phyloP scores from a whole-genome alignment of 2,329 filamentous ascomycete genomes.

The Hypomyces rosellus region DNA sequence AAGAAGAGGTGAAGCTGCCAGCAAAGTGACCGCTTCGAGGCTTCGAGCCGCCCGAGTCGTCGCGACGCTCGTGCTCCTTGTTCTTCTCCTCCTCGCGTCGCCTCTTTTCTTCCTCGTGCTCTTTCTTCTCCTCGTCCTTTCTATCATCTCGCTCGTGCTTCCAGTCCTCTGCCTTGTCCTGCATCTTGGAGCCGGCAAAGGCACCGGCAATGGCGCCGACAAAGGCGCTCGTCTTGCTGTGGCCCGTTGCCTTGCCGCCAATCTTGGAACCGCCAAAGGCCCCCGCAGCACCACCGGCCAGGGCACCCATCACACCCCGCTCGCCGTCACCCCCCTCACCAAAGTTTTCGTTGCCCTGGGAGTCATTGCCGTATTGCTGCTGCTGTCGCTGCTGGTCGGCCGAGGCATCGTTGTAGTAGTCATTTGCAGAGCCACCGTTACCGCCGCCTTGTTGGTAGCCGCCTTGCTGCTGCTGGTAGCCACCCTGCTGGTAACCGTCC shows the following conservation, averaged over 20 bases:
- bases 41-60: constrained; percentile 10
- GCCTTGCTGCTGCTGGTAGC: background rate
- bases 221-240: constrained; percentile 28
- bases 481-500: background rate
- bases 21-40: constrained; percentile 19
- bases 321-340: constrained; percentile 30
- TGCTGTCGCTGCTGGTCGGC: constrained; percentile 7
- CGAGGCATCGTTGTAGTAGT: constrained; percentile 7
- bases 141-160: constrained; percentile 34
- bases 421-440: background rate
- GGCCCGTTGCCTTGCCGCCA: constrained; percentile 21
- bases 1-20: constrained; percentile 30
- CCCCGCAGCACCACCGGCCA: constrained; percentile 35
- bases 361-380: background rate
- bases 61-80: constrained; percentile 13
- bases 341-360: background rate
- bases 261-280: constrained; percentile 35
- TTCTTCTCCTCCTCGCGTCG: constrained; percentile 8
- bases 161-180: constrained; percentile 34
- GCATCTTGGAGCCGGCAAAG: constrained; percentile 35
- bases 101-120: constrained; percentile 14
- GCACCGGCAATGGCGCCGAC: constrained; percentile 36
- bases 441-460: background rate
- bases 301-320: constrained; percentile 34
- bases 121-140: constrained; percentile 26